Evolutionary conservation across 164 flowering plant species (phyloP), one percentile per base, ranked within the genome.

Genomic region (Saururus chinensis): DNA sequence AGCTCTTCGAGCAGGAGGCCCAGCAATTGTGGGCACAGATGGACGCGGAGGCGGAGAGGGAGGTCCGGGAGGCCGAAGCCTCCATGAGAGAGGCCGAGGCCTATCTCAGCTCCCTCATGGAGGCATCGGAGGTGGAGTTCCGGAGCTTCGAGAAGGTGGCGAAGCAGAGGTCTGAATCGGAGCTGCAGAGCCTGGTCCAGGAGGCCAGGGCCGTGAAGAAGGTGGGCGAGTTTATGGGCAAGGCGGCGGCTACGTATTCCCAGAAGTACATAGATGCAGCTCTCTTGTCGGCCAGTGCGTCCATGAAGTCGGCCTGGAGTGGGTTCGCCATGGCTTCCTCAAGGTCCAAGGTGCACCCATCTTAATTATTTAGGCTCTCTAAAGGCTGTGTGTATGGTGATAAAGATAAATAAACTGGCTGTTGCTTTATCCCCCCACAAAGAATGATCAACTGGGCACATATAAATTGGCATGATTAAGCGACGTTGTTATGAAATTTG

Each of bases 201-300:
- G 74, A 64, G 0, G 92, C 77, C 0, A 81, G 85, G 63, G 66
- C 25, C 0, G 88, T 81, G 0, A 71, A 83, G 70, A 81, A 68
- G 51, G 58, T 75, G 72, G 87, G 96, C 9, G 81, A 74, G 0
- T 20, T 37, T n/a, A 69, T 87, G 74, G 92, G 86, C 48, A 81
- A 72, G n/a, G 77, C 86, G 0, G 92, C 95, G 0, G 61, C 67
- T 9, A 26, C 71, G 19, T 89, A 88, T 23, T 71, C 97, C 0
- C 77, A 83, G 60, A 81, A 75, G 79, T 88, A 88, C 60, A 66
- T 87, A 0, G 97, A 82, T 63, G 88, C 90, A 22, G 88, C 97
- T 0, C 56, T 85, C 19, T 59, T 40, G 25, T 80, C 93, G 0
- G 95, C 95, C 14, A 68, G 80, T 49, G 76, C 87, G 56, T 78